Conservation (phyloP, 1,284 basidiomycete genomes). For the Tremellales sp. region DNA sequence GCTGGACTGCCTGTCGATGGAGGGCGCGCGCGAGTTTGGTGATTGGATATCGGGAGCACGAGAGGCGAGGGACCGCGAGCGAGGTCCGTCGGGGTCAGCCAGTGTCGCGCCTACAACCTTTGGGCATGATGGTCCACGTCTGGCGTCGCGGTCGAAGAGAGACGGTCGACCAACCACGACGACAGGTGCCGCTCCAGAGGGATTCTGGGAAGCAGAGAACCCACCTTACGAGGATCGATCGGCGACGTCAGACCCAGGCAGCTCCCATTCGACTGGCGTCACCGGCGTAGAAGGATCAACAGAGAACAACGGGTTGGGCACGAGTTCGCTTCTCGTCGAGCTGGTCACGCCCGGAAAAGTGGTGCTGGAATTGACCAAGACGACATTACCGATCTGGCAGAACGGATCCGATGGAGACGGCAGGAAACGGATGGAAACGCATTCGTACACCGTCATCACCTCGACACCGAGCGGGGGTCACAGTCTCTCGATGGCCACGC, state of each 20-base stretch:
- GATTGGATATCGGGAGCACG: conserved; percentile 33
- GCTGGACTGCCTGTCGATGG: conserved; percentile 30
- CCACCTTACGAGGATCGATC: conserved; percentile 24
- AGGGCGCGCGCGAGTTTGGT: conserved; percentile 28
- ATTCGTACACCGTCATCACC: conserved; percentile 34
- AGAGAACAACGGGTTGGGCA: conserved; percentile 11
- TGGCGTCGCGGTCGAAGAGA: neutral
- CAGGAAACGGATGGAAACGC: conserved; percentile 16
- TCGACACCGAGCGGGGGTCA: conserved; percentile 20
- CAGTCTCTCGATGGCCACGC: neutral
- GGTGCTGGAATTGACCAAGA: conserved; percentile 33
- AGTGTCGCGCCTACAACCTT: neutral
- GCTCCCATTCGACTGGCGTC: conserved; percentile 9
- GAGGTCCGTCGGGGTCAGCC: neutral
- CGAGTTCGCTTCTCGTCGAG: conserved; percentile 20
- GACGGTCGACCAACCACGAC: too few relatives aligned
- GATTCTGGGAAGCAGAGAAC: conserved; percentile 28
- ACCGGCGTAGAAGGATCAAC: conserved; percentile 13
- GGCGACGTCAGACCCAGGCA: conserved; percentile 12
- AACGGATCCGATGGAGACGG: neutral
- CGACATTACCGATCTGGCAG: conserved; percentile 26
- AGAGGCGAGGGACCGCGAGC: conserved; percentile 6
- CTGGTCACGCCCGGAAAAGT: conserved; percentile 21
- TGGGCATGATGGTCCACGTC: neutral
- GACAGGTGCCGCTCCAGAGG: conserved; percentile 7